These are phyloP conservation scores for Septoria petroselini DNA, from an alignment of 2,329 filamentous ascomycete species.

Conservation along the genomic window DNA sequence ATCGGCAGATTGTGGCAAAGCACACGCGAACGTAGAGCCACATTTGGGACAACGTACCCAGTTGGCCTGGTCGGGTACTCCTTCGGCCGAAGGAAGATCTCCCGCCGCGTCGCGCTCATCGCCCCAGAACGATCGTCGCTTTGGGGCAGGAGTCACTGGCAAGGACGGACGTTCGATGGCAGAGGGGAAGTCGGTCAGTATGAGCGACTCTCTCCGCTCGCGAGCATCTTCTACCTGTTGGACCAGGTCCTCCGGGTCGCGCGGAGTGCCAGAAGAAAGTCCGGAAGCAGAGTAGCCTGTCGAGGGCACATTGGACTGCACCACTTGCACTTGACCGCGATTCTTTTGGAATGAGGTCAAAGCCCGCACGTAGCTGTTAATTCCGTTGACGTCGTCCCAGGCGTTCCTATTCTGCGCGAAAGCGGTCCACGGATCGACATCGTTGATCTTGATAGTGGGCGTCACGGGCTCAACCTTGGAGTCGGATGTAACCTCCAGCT, in stretches of 20 bases:
- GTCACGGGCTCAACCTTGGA: slow-evolving; percentile 36
- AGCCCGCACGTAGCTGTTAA: slow-evolving; percentile 79
- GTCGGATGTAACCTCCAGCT: slow-evolving; percentile 31
- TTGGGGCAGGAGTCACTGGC: slow-evolving; percentile 83
- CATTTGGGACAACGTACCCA: slow-evolving; percentile 73
- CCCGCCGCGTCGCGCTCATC: slow-evolving; percentile 55
- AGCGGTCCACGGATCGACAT: slow-evolving; percentile 65
- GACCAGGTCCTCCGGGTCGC: slow-evolving; percentile 29
- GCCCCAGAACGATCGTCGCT: slow-evolving; percentile 68
- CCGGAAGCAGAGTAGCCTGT: slow-evolving; percentile 13
- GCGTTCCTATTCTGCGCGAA: slow-evolving; percentile 71
- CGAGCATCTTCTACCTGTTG: slow-evolving; percentile 29
- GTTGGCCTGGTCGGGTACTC: slow-evolving; percentile 81
- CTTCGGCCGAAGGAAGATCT: slow-evolving; percentile 70
- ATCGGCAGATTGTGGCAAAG: slow-evolving; percentile 8
- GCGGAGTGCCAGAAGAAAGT: slow-evolving; percentile 29
- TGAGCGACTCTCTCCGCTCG: slow-evolving; percentile 56
- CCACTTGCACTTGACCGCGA: slow-evolving; percentile 42
- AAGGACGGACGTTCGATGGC: slow-evolving; percentile 79
- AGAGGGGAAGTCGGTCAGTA: slow-evolving; percentile 82
- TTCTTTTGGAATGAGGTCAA: slow-evolving; percentile 61
- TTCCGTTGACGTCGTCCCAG: slow-evolving; percentile 89
- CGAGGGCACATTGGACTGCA: slow-evolving; percentile 22
- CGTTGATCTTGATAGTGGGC: slow-evolving; percentile 47
- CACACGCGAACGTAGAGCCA: slow-evolving; percentile 31